Evolutionary conservation across 805 yeast species (phyloP).

Genomic region (Phaffomyces opuntiae): DNA sequence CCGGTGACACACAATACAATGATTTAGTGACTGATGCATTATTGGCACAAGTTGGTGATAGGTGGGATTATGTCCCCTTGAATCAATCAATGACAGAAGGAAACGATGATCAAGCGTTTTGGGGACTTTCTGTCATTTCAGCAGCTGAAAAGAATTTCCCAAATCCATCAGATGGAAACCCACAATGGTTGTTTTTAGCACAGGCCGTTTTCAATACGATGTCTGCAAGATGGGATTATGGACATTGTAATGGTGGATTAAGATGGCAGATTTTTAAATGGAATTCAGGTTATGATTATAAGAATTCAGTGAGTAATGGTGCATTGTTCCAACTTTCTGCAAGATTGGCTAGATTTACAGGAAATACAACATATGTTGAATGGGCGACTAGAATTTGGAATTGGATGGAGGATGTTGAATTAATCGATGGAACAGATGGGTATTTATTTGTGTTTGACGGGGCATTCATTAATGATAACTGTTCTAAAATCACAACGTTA

Average conservation of each 20-base stretch:
- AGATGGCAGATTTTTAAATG: constrained; percentile 95
- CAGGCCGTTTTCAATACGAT: constrained; percentile 90
- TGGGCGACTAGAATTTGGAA: constrained; percentile 74
- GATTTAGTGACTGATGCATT: constrained; percentile 53
- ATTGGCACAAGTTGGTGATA: constrained; percentile 64
- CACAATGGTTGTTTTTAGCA: constrained; percentile 76
- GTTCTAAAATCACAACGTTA: constrained; percentile 48
- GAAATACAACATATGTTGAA: constrained; percentile 63
- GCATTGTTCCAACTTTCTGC: constrained; percentile 84
- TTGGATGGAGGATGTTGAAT: constrained; percentile 58
- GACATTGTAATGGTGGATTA: constrained; percentile 75
- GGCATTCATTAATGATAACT: constrained; percentile 49
- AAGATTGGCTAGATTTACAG: constrained; percentile 76
- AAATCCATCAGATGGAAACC: constrained; percentile 48
- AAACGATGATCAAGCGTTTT: constrained; percentile 95
- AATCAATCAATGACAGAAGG: constrained; percentile 92
- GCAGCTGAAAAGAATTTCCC: constrained; percentile 88
- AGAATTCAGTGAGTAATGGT: constrained; percentile 88
- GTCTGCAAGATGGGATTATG: constrained; percentile 88
- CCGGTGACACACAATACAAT: constrained; percentile 64
- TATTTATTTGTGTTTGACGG: constrained; percentile 54
- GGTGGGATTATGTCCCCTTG: constrained; percentile 75
- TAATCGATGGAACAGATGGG: constrained; percentile 25
- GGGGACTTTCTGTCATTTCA: constrained; percentile 91
- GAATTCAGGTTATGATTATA: constrained; percentile 92